Conservation (phyloP, 176 grass and related monocot species). For the Oryza officinalis region DNA sequence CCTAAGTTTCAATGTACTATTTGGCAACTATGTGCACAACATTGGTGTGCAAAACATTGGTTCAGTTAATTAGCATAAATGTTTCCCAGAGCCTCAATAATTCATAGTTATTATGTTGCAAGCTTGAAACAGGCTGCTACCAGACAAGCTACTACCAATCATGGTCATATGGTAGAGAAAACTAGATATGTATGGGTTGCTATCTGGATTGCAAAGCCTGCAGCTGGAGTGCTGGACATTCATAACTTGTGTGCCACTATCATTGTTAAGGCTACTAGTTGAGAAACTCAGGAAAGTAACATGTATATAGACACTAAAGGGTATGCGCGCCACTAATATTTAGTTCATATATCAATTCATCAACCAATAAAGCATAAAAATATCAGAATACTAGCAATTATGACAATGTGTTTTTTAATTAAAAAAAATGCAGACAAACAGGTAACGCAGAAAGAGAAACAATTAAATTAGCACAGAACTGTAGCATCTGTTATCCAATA, state of each 20-base stretch:
- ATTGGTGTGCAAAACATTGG: background rate
- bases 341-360: background rate
- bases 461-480: background rate
- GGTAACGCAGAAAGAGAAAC: background rate
- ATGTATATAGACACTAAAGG: constrained; percentile 3
- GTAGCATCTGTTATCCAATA: background rate
- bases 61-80: background rate
- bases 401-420: background rate
- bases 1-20: background rate
- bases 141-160: background rate
- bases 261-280: background rate
- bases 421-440: background rate
- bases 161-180: background rate
- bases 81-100: background rate
- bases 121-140: background rate
- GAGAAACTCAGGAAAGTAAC: constrained; percentile 16
- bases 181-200: background rate
- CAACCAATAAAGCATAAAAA: background rate
- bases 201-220: background rate
- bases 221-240: background rate
- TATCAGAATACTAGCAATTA: background rate
- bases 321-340: background rate
- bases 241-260: constrained; percentile 13
- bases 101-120: constrained; percentile 2
- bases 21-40: constrained; percentile 1